Evolutionary conservation across 225 moss, liverwort and hornwort species (phyloP).

Genomic region (Rhytidiadelphus loreus): DNA sequence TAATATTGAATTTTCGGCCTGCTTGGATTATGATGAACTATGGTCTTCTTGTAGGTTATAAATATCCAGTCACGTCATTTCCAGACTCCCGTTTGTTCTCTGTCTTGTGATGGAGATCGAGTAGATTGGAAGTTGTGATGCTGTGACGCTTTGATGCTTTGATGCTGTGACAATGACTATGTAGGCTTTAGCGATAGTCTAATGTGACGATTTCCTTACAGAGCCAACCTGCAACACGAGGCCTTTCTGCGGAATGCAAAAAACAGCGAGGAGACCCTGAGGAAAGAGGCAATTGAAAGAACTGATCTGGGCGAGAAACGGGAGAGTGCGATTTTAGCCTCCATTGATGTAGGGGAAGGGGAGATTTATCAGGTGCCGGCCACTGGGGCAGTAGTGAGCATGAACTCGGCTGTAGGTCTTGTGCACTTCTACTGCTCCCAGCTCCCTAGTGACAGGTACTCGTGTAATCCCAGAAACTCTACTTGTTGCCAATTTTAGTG

Average conservation of each 20-base stretch:
- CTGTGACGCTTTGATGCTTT: not conserved
- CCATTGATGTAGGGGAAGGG: slow-evolving; percentile 85
- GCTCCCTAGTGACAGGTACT: slow-evolving; percentile 96
- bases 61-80: not conserved
- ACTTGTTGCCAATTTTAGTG: not conserved
- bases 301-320: slow-evolving; percentile 77
- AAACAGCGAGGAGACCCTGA: slow-evolving; percentile 93
- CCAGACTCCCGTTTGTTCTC: not conserved
- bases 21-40: not conserved
- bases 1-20: not conserved
- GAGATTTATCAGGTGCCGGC: slow-evolving; percentile 96
- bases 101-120: not conserved
- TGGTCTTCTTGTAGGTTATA: not conserved
- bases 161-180: not conserved
- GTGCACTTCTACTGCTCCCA: slow-evolving; percentile 99
- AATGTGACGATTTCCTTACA: slow-evolving; percentile 13
- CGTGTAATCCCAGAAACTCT: not conserved
- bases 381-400: slow-evolving; percentile 97
- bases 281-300: slow-evolving; percentile 98
- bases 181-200: not conserved
- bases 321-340: slow-evolving; percentile 71
- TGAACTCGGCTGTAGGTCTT: slow-evolving; percentile 97
- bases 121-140: not conserved
- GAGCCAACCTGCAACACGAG: slow-evolving; percentile 82
- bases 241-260: slow-evolving; percentile 95